Percentiles rank a stretch among this genome's conserved stretches.
phyloP scores from a whole-genome alignment of 75 land plant species.

The Cryptomeria japonica region DNA sequence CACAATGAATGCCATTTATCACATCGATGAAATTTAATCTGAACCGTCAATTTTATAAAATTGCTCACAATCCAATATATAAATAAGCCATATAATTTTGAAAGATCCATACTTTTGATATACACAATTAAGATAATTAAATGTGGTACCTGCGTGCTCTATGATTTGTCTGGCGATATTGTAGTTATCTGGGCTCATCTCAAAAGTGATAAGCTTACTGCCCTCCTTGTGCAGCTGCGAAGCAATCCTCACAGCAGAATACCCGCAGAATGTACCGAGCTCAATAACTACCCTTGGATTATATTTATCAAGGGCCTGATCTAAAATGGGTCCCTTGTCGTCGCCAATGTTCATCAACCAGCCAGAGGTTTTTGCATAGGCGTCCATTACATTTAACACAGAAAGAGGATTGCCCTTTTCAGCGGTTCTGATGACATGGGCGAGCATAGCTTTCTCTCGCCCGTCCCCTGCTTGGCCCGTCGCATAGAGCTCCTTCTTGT shows the following conservation, averaged over 20 bases:
- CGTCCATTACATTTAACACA: constrained; percentile 7
- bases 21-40: too few species aligned
- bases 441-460: neutral
- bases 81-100: too few species aligned
- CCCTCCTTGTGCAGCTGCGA: neutral
- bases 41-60: too few species aligned
- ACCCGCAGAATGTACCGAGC: constrained; percentile 21
- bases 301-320: neutral
- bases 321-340: constrained; percentile 14
- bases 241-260: constrained; percentile 20
- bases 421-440: neutral
- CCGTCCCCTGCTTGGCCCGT: neutral
- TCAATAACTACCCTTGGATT: constrained; percentile 17
- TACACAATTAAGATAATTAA: too few species aligned
- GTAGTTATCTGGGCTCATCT: neutral
- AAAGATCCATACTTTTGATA: too few species aligned
- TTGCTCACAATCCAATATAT: too few species aligned
- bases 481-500: neutral
- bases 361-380: neutral
- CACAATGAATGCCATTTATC: too few species aligned
- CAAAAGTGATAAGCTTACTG: neutral
- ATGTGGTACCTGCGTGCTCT: neutral
- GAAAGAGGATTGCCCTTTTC: neutral
- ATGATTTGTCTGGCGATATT: neutral
- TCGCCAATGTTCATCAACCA: constrained; percentile 22